Evolutionary conservation across 257 asterid genomes (phyloP).

Genomic region (Leptodermis oblonga): DNA sequence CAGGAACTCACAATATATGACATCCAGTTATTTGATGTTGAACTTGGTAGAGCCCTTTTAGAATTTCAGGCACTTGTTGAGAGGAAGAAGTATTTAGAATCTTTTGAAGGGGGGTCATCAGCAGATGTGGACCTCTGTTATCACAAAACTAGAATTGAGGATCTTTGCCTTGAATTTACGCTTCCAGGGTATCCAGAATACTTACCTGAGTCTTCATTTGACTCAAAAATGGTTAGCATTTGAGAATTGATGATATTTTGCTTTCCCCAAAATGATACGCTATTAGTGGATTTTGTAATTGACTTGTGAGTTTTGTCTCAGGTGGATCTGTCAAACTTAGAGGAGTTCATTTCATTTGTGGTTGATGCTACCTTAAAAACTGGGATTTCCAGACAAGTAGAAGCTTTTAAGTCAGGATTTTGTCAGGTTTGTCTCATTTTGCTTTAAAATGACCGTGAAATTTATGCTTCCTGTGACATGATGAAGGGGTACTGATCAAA

Average conservation of each 20-base stretch:
- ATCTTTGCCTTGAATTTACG: slow-evolving; percentile 83
- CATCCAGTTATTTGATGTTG: slow-evolving; percentile 80
- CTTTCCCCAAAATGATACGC: background rate
- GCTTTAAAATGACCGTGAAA: background rate
- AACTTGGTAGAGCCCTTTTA: slow-evolving; percentile 64
- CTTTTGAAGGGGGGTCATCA: slow-evolving; percentile 29
- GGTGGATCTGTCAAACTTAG: slow-evolving; percentile 69
- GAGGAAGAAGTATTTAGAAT: slow-evolving; percentile 51
- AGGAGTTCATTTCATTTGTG: slow-evolving; percentile 54
- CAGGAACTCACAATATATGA: slow-evolving; percentile 79
- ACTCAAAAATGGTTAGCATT: slow-evolving; percentile 58
- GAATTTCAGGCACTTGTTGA: slow-evolving; percentile 77
- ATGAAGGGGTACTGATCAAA: background rate
- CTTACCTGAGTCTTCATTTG: slow-evolving; percentile 36
- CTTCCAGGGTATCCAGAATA: slow-evolving; percentile 98
- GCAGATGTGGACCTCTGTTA: slow-evolving; percentile 37
- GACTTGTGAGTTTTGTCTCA: slow-evolving; percentile 23
- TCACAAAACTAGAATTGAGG: slow-evolving; percentile 64
- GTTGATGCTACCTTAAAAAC: slow-evolving; percentile 71
- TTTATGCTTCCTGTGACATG: background rate
- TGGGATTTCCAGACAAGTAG: slow-evolving; percentile 84
- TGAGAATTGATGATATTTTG: slow-evolving; percentile 15
- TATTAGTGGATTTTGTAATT: background rate
- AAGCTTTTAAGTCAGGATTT: slow-evolving; percentile 91
- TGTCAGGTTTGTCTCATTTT: slow-evolving; percentile 48